phyloP scores from a whole-genome alignment of 176 grass and related monocot genomes.

The Oryza meyeriana region DNA sequence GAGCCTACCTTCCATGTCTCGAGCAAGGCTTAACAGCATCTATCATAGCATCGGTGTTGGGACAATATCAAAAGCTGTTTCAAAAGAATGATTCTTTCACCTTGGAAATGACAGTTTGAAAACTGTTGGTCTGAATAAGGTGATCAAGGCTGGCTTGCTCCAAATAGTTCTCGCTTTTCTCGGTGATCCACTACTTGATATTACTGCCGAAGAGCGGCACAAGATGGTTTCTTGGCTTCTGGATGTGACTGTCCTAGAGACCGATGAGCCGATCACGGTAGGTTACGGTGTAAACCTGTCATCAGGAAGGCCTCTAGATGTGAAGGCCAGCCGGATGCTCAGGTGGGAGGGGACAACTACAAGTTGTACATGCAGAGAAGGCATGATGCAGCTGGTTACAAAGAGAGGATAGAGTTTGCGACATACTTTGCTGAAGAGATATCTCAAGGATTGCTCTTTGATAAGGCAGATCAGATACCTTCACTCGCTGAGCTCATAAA shows the following conservation, averaged over 20 bases:
- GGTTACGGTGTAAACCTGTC: conserved; percentile 46
- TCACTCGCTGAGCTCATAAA: conserved; percentile 52
- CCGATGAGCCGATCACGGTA: conserved; percentile 35
- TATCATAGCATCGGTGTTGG: conserved; percentile 49
- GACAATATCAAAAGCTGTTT: conserved; percentile 49
- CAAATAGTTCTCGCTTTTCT: conserved; percentile 48
- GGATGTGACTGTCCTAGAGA: conserved; percentile 44
- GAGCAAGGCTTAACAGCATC: conserved; percentile 37
- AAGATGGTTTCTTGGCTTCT: conserved; percentile 34
- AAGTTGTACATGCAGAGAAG: conserved; percentile 34
- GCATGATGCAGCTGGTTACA: neutral
- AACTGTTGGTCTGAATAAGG: neutral
- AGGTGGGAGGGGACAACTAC: conserved; percentile 51
- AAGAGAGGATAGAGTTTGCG: conserved; percentile 44
- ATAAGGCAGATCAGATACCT: conserved; percentile 39
- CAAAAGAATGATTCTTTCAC: conserved; percentile 34
- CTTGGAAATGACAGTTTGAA: neutral
- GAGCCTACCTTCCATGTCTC: conserved; percentile 8
- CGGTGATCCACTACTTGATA: conserved; percentile 35
- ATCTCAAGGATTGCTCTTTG: conserved; percentile 62
- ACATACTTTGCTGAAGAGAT: conserved; percentile 55
- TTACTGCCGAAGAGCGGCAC: conserved; percentile 33
- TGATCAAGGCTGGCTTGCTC: conserved; percentile 43
- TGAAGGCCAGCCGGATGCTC: conserved; percentile 36
- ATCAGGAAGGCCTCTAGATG: conserved; percentile 14